Evolutionary conservation across 805 yeast species (phyloP).

Genomic region (Metschnikowia orientalis): DNA sequence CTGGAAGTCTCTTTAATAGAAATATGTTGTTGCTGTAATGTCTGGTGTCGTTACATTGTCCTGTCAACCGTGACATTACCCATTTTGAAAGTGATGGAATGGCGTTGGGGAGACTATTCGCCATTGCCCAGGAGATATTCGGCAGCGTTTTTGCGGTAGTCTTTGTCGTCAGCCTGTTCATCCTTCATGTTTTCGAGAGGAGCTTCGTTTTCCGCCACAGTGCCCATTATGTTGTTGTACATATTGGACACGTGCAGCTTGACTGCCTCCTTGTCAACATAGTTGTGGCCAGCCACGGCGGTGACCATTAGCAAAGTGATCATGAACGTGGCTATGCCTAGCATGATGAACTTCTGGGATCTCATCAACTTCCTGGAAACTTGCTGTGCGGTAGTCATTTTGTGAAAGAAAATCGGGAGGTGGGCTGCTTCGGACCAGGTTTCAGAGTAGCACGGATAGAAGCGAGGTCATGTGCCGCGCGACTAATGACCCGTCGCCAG

Average conservation of each 20-base stretch:
- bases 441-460: no score
- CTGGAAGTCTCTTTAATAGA: constrained; percentile 69
- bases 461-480: no score
- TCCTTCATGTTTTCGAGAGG: not conserved
- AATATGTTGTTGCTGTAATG: no score
- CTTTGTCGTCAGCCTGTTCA: not conserved
- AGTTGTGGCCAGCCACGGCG: constrained; percentile 27
- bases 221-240: constrained; percentile 7
- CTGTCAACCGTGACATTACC: no score
- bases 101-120: no score
- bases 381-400: no score
- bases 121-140: not conserved
- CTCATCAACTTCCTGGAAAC: constrained; percentile 29
- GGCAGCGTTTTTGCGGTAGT: not conserved
- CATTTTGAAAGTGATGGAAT: no score
- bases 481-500: no score
- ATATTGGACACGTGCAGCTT: constrained; percentile 3
- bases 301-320: constrained; percentile 24
- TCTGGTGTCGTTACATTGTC: not conserved
- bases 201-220: not conserved
- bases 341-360: constrained; percentile 27
- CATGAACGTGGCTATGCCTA: constrained; percentile 22
- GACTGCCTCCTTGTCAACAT: constrained; percentile 10
- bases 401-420: no score
- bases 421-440: no score